Conservation (phyloP, 2,329 filamentous ascomycete genomes). For the Beauveria caledonica region DNA sequence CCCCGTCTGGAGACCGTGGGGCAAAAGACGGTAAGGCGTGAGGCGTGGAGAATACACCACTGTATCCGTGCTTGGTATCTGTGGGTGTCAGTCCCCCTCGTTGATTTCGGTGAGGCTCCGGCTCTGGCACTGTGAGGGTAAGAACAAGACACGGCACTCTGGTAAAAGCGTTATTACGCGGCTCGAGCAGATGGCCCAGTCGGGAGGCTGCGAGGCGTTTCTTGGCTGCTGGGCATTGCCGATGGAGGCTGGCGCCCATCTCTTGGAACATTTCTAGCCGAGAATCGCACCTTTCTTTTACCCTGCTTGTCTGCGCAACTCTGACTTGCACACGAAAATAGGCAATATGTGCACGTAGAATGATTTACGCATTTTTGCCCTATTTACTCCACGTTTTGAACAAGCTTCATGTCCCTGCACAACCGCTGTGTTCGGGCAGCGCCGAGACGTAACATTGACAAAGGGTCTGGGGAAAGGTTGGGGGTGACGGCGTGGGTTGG, state of each 20-base stretch:
- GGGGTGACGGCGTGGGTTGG: neutral
- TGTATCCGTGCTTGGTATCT: too few relatives aligned
- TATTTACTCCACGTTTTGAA: neutral
- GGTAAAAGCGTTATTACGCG: too few relatives aligned
- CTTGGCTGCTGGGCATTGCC: constrained; percentile 5
- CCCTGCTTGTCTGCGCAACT: too few relatives aligned
- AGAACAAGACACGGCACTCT: too few relatives aligned
- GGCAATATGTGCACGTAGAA: too few relatives aligned
- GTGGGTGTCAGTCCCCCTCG: neutral
- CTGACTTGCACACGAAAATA: too few relatives aligned
- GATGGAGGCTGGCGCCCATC: neutral
- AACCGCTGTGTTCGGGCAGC: neutral
- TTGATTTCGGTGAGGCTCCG: too few relatives aligned
- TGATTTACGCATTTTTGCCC: neutral
- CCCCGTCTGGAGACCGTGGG: neutral
- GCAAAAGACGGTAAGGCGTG: neutral
- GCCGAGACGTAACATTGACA: constrained; percentile 6
- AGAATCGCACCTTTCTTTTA: too few relatives aligned
- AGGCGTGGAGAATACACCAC: neutral
- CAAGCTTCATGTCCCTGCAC: neutral
- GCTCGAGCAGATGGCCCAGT: neutral
- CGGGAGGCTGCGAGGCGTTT: neutral
- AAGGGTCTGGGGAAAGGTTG: neutral
- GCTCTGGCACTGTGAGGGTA: too few relatives aligned
- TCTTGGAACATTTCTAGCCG: neutral